Percentiles rank a stretch among this genome's conserved stretches.
Conservation (phyloP, 768 basidiomycete genomes). For the Termitomyces heimii region DNA sequence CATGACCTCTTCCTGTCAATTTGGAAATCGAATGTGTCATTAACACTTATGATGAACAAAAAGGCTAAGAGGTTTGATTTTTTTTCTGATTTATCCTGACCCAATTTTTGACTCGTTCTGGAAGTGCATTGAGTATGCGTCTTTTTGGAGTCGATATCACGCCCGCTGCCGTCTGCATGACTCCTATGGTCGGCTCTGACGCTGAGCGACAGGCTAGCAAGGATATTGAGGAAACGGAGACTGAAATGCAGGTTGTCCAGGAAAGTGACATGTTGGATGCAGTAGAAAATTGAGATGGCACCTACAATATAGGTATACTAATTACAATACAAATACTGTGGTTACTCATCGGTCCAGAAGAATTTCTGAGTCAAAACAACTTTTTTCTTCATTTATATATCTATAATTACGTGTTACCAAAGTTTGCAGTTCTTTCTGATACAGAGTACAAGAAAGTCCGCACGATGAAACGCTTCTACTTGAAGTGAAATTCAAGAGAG, state of each 20-base stretch:
- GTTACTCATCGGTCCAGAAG: too few relatives aligned
- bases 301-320: neutral
- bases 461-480: too few relatives aligned
- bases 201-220: neutral
- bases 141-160: slow-evolving; percentile 81
- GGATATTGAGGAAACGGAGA: neutral
- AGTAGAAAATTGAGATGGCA: neutral
- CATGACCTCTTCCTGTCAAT: slow-evolving; percentile 87
- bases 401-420: too few relatives aligned
- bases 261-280: slow-evolving; percentile 9
- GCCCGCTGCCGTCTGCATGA: slow-evolving; percentile 13
- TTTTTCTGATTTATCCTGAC: neutral
- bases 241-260: slow-evolving; percentile 8
- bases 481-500: too few relatives aligned
- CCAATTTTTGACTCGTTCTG: neutral
- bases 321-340: neutral
- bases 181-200: neutral
- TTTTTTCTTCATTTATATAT: too few relatives aligned
- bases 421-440: too few relatives aligned
- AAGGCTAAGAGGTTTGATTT: slow-evolving; percentile 82
- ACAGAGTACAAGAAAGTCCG: too few relatives aligned
- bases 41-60: slow-evolving; percentile 94
- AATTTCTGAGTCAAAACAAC: too few relatives aligned
- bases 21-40: slow-evolving; percentile 88
- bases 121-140: slow-evolving; percentile 80